phyloP scores from a whole-genome alignment of 1,284 basidiomycete genomes.

The Cutaneotrichosporon sp. region DNA sequence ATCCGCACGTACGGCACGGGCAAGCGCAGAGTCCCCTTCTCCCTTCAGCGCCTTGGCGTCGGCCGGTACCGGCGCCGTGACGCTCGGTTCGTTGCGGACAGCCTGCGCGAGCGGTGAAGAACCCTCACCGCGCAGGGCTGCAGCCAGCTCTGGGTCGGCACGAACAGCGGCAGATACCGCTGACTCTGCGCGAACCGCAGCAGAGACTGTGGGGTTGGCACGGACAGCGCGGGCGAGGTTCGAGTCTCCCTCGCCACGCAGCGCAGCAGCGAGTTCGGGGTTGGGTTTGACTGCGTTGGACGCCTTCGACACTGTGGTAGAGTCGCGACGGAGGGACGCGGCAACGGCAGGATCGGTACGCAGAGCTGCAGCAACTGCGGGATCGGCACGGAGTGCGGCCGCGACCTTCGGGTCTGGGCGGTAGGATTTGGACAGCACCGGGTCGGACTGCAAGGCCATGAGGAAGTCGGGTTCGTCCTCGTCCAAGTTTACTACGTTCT shows the following conservation, averaged over 20 bases:
- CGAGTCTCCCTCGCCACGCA: background rate
- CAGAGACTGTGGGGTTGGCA: background rate
- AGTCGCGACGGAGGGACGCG: background rate
- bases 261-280: background rate
- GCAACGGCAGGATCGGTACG: background rate
- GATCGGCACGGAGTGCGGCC: background rate
- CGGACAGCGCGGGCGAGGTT: background rate
- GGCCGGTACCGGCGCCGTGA: background rate
- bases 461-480: constrained; percentile 38
- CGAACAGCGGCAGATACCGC: background rate
- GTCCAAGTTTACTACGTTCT: constrained; percentile 19
- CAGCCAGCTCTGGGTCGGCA: background rate
- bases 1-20: background rate
- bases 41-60: background rate
- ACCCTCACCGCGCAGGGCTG: background rate
- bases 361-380: background rate
- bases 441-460: background rate
- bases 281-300: background rate
- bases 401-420: background rate
- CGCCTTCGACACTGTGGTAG: background rate
- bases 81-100: background rate
- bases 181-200: background rate
- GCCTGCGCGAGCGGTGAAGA: background rate
- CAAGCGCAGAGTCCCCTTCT: background rate
- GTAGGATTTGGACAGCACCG: background rate